phyloP scores from a whole-genome alignment of 2,329 filamentous ascomycete species.

The Plenodomus lindquistii region DNA sequence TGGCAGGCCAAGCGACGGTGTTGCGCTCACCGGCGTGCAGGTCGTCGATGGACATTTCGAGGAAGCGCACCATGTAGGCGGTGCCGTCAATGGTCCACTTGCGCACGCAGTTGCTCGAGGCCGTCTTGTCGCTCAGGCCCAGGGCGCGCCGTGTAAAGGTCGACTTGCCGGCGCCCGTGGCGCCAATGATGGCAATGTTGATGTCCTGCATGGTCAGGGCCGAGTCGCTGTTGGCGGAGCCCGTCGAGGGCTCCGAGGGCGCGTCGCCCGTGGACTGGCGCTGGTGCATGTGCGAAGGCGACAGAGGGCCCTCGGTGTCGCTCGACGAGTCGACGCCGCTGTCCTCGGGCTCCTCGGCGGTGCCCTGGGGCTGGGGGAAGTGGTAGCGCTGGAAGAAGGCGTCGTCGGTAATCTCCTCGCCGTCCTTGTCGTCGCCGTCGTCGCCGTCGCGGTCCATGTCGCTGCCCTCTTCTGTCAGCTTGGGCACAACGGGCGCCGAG shows the following conservation, averaged over 20 bases:
- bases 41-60: conserved; percentile 60
- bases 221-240: conserved; percentile 34
- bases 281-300: conserved; percentile 37
- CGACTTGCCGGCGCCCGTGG: conserved; percentile 60
- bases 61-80: conserved; percentile 60
- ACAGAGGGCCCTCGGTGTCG: conserved; percentile 45
- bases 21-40: conserved; percentile 55
- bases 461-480: conserved; percentile 22
- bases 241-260: conserved; percentile 24
- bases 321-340: conserved; percentile 37
- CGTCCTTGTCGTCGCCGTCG: conserved; percentile 64
- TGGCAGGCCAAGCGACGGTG: conserved; percentile 61
- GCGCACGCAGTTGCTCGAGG: conserved; percentile 51
- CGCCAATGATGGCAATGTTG: conserved; percentile 62
- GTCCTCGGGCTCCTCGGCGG: conserved; percentile 23
- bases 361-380: conserved; percentile 33
- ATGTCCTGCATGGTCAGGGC: conserved; percentile 54
- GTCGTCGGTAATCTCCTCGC: conserved; percentile 44
- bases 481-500: conserved; percentile 42
- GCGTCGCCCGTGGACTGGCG: conserved; percentile 25
- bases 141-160: conserved; percentile 62
- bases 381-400: conserved; percentile 49
- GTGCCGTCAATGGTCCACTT: conserved; percentile 61
- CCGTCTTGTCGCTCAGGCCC: conserved; percentile 53
- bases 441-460: conserved; percentile 20